Conservation (phyloP, 352 stramenopile species). For the Elongisporangium senticosum region DNA sequence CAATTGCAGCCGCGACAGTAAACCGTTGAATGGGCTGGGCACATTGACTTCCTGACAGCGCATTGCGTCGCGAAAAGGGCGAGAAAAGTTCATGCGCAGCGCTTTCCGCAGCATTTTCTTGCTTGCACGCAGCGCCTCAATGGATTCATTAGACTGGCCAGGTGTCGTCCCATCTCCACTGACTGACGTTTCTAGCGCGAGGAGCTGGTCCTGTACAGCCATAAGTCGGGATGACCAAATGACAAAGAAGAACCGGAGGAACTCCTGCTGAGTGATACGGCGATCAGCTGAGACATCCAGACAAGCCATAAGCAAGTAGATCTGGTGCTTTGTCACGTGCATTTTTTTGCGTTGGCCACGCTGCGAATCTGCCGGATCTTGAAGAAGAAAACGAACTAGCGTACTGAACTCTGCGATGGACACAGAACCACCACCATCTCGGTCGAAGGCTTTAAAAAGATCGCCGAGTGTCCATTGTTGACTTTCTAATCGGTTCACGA, state of each 20-base stretch:
- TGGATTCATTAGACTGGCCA: neutral
- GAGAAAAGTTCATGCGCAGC: conserved; percentile 46
- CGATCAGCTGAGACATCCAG: conserved; percentile 39
- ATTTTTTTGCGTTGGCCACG: conserved; percentile 6
- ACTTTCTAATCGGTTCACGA: conserved; percentile 34
- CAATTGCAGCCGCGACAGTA: conserved; percentile 28
- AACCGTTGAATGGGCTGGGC: conserved; percentile 30
- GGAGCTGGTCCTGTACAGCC: conserved; percentile 40
- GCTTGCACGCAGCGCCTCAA: conserved; percentile 5
- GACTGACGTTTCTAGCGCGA: conserved; percentile 11
- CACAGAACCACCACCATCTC: conserved; percentile 36
- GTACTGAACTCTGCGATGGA: conserved; percentile 45
- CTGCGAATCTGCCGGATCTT: neutral
- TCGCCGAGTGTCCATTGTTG: conserved; percentile 41
- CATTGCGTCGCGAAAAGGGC: conserved; percentile 49
- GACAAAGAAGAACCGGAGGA: conserved; percentile 48
- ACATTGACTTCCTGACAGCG: conserved; percentile 31
- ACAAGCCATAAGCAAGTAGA: conserved; percentile 45
- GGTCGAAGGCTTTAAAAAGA: conserved; percentile 44
- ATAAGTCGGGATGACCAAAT: conserved; percentile 47
- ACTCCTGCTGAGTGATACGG: conserved; percentile 35
- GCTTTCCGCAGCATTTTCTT: conserved; percentile 28
- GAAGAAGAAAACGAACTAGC: conserved; percentile 40
- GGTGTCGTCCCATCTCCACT: neutral
- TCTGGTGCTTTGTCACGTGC: conserved; percentile 32